Evolutionary conservation across 1,139 yeast species (phyloP).

Genomic region (Saccharomyces hybrid): DNA sequence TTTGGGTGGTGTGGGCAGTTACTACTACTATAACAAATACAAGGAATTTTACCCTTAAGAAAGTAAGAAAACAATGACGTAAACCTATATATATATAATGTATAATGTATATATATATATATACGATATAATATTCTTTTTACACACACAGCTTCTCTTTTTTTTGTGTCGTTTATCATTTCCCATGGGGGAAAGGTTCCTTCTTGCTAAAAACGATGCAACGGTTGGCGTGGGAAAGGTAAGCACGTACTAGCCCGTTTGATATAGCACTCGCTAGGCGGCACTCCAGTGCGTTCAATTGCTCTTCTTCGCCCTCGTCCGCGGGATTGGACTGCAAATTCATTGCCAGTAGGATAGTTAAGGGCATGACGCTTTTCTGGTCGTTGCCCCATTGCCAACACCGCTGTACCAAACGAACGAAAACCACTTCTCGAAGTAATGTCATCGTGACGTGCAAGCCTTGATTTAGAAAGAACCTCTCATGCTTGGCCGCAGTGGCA

Average conservation of each 20-base stretch:
- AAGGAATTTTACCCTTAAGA: conserved; percentile 49
- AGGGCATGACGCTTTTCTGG: conserved; percentile 17
- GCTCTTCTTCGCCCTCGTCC: conserved; percentile 8
- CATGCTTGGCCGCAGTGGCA: conserved; percentile 38
- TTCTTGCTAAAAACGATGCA: conserved; percentile 72
- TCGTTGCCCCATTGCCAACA: conserved; percentile 31
- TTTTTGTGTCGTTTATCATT: not conserved
- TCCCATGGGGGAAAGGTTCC: conserved; percentile 57
- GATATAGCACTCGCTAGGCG: conserved; percentile 60
- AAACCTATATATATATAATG: not conserved
- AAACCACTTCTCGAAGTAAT: conserved; percentile 44
- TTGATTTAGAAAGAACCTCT: conserved; percentile 47
- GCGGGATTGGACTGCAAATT: not conserved
- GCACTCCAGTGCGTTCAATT: conserved; percentile 59
- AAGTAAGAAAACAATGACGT: not conserved
- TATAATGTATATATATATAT: too few species aligned
- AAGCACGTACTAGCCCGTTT: conserved; percentile 66
- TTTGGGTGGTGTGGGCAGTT: conserved; percentile 59
- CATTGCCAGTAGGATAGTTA: conserved; percentile 12
- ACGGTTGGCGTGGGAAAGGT: conserved; percentile 66
- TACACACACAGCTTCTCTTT: not conserved
- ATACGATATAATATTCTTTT: not conserved
- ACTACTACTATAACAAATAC: conserved; percentile 67
- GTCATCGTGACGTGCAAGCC: conserved; percentile 60
- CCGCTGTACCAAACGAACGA: conserved; percentile 46